Evolutionary conservation across 257 asterid species (phyloP).

Genomic region (Avicennia marina): DNA sequence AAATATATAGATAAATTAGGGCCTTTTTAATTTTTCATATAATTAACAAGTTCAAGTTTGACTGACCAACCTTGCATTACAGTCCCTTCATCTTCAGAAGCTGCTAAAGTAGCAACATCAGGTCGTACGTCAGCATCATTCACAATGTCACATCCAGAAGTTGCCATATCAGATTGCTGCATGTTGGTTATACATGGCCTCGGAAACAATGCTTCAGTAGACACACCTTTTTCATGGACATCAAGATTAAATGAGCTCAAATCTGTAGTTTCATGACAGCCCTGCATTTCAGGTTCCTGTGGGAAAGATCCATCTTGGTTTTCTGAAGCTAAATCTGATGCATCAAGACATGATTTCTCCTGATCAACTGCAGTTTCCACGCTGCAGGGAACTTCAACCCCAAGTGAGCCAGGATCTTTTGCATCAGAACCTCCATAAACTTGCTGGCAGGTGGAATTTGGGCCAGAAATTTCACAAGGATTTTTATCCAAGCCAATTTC

Average conservation of each 20-base stretch:
- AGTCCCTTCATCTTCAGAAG: slow-evolving; percentile 41
- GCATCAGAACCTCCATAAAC: slow-evolving; percentile 22
- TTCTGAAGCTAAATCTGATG: slow-evolving; percentile 23
- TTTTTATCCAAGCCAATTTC: slow-evolving; percentile 27
- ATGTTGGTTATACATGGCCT: slow-evolving; percentile 49
- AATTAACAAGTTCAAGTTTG: slow-evolving; percentile 19
- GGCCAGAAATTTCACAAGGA: slow-evolving; percentile 32
- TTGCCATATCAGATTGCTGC: slow-evolving; percentile 36
- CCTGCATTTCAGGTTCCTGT: slow-evolving; percentile 25
- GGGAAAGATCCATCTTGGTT: slow-evolving; percentile 28
- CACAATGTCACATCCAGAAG: slow-evolving; percentile 26
- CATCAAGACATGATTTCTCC: slow-evolving; percentile 23
- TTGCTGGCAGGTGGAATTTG: slow-evolving; percentile 28
- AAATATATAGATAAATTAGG: background rate
- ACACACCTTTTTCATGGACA: slow-evolving; percentile 26
- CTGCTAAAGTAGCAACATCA: slow-evolving; percentile 29
- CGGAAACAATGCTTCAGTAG: slow-evolving; percentile 32
- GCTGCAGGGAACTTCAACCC: slow-evolving; percentile 25
- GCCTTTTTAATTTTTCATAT: background rate
- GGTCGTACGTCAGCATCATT: slow-evolving; percentile 32
- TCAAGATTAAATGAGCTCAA: slow-evolving; percentile 23
- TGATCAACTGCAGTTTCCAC: slow-evolving; percentile 16
- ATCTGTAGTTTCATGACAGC: too few relatives aligned
- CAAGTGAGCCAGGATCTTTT: slow-evolving; percentile 25
- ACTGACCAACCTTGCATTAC: slow-evolving; percentile 53